These are phyloP conservation scores for Pezicula radicicola DNA, from an alignment of 2,329 filamentous ascomycete species.

Conservation along the genomic window DNA sequence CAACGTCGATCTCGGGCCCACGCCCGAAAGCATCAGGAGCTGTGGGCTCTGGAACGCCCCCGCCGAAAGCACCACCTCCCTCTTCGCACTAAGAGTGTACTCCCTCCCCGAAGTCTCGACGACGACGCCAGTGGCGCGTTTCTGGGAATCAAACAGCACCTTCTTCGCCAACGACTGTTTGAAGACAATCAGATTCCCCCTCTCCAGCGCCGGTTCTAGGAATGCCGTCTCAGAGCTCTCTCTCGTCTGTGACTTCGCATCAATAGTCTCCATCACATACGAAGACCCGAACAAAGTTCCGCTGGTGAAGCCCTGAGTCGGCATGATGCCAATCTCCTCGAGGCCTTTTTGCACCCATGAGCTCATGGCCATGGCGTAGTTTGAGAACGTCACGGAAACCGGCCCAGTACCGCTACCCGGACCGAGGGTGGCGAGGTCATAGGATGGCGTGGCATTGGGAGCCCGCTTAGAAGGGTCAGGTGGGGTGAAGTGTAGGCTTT, in stretches of 20 bases:
- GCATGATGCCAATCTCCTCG: conserved; percentile 10
- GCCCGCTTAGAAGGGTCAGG: conserved; percentile 2
- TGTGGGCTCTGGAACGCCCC: conserved; percentile 48
- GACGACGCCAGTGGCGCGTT: conserved; percentile 5
- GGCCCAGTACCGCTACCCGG: no score
- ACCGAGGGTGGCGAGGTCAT: no score
- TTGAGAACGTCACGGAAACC: no score
- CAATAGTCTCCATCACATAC: conserved; percentile 9
- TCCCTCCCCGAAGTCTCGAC: neutral
- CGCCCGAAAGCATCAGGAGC: conserved; percentile 45
- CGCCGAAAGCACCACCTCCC: conserved; percentile 45
- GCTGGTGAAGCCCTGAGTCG: conserved; percentile 14
- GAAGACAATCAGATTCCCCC: conserved; percentile 11
- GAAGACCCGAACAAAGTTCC: conserved; percentile 9
- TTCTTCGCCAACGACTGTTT: conserved; percentile 9
- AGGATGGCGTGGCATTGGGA: no score
- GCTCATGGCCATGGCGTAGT: no score
- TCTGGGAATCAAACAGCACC: conserved; percentile 13
- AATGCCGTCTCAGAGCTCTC: conserved; percentile 14
- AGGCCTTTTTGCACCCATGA: conserved; percentile 10
- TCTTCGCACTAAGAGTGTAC: neutral
- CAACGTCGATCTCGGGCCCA: conserved; percentile 41
- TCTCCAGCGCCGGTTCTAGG: conserved; percentile 4
- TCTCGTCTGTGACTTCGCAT: conserved; percentile 7
- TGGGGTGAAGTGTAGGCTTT: conserved; percentile 31